phyloP scores from a whole-genome alignment of 345 rosid species.

The Sonneratia caseolaris region DNA sequence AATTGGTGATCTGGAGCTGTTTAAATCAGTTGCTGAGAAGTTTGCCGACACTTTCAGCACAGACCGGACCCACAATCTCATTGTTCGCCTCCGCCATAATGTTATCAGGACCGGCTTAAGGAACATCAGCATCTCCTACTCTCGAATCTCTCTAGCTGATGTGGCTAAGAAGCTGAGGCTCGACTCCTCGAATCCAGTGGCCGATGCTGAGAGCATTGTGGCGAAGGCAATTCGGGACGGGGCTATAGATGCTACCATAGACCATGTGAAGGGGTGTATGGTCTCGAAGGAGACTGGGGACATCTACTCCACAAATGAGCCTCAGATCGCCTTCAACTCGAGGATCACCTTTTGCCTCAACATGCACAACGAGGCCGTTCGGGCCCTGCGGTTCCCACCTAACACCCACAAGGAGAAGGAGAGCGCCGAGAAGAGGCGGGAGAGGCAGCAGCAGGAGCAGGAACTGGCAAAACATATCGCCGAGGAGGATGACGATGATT shows the following conservation, averaged over 20 bases:
- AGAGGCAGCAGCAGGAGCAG: conserved; percentile 75
- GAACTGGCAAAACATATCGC: conserved; percentile 85
- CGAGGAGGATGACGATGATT: conserved; percentile 82
- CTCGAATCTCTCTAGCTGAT: conserved; percentile 55
- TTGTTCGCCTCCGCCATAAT: conserved; percentile 69
- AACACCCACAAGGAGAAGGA: conserved; percentile 74
- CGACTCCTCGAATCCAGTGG: conserved; percentile 54
- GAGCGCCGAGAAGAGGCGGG: conserved; percentile 75
- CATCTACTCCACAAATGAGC: conserved; percentile 79
- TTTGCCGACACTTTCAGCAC: conserved; percentile 54
- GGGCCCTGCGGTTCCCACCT: conserved; percentile 66
- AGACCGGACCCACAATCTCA: conserved; percentile 59
- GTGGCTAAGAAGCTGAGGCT: conserved; percentile 51
- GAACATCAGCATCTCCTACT: conserved; percentile 72
- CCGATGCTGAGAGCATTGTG: conserved; percentile 77
- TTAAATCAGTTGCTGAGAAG: conserved; percentile 56
- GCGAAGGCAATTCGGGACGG: conserved; percentile 83
- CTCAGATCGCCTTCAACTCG: conserved; percentile 80
- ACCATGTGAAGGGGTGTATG: conserved; percentile 62
- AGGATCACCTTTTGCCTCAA: conserved; percentile 79
- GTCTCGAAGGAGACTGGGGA: conserved; percentile 83
- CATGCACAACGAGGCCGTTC: conserved; percentile 83
- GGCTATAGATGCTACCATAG: conserved; percentile 76
- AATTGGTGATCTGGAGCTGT: conserved; percentile 87
- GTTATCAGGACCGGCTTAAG: conserved; percentile 72